These are phyloP conservation scores for Suillus brevipes DNA, from an alignment of 768 basidiomycete genomes.

Conservation along the genomic window DNA sequence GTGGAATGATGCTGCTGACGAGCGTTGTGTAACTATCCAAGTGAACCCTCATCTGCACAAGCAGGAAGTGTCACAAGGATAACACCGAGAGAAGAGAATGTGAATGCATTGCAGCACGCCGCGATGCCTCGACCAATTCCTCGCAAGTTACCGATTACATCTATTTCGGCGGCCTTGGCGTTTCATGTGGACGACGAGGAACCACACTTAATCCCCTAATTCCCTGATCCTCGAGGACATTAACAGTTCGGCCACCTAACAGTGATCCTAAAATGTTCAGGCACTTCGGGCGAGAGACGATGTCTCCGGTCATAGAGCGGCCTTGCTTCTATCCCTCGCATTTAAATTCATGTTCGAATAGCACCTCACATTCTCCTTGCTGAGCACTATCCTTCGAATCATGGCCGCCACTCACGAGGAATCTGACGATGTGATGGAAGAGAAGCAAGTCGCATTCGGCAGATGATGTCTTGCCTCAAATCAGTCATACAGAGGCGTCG, in stretches of 20 bases:
- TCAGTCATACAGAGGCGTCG: constrained; percentile 25
- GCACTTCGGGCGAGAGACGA: background rate
- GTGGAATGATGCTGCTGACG: background rate
- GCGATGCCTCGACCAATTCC: no score
- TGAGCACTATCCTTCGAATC: background rate
- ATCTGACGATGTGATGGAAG: constrained; percentile 10
- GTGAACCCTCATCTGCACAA: background rate
- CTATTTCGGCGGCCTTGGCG: no score
- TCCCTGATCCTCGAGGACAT: background rate
- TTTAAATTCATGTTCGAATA: background rate
- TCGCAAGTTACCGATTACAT: no score
- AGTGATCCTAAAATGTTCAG: background rate
- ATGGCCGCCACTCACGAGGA: background rate
- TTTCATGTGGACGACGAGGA: no score
- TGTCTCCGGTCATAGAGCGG: background rate
- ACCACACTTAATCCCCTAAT: no score
- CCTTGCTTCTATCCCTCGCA: background rate
- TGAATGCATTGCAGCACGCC: no score
- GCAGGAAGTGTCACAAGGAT: no score
- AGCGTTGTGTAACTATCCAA: background rate
- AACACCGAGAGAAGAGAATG: no score
- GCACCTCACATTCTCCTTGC: background rate
- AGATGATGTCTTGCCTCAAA: constrained; percentile 18
- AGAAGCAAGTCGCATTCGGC: constrained; percentile 17
- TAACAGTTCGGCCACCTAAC: no score